phyloP scores from a whole-genome alignment of 306 rosid genomes.

The Ochetophila trinervis region DNA sequence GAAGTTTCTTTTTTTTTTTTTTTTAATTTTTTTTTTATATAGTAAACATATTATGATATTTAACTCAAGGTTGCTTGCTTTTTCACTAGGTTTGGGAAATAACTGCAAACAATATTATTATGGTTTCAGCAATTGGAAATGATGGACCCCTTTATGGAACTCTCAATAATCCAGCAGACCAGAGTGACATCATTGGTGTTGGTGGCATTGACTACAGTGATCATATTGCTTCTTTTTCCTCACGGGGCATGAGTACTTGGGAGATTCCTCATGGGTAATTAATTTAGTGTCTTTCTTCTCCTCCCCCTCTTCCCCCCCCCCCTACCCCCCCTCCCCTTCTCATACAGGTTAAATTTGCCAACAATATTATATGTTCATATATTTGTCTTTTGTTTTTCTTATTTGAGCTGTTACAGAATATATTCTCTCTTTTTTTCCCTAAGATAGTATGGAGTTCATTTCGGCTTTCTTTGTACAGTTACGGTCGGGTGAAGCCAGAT shows the following conservation, averaged over 20 bases:
- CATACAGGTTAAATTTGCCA: not conserved
- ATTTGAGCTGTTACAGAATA: not conserved
- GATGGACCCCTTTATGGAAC: constrained; percentile 99
- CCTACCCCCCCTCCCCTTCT: too few relatives aligned
- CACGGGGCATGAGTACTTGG: constrained; percentile 99
- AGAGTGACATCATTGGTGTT: constrained; percentile 94
- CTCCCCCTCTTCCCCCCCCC: too few relatives aligned
- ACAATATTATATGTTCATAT: not conserved
- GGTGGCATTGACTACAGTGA: constrained; percentile 98
- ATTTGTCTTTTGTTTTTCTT: not conserved
- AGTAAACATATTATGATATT: constrained; percentile 4
- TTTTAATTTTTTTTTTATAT: too few relatives aligned
- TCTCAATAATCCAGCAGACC: constrained; percentile 97
- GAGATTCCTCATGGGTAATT: constrained; percentile 95
- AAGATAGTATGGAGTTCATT: too few relatives aligned
- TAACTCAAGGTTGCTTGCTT: constrained; percentile 27
- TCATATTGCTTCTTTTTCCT: constrained; percentile 97
- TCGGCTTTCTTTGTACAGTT: constrained; percentile 37
- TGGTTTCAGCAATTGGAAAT: constrained; percentile 99
- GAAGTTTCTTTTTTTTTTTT: not conserved
- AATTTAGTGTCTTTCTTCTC: constrained; percentile 5
- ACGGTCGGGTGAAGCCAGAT: constrained; percentile 97
- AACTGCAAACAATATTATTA: constrained; percentile 89
- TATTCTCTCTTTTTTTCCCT: not conserved
- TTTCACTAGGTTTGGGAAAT: constrained; percentile 88